These are phyloP conservation scores for Taxawa tesnikishii DNA, from an alignment of 2,329 filamentous ascomycete genomes.

Conservation along the genomic window DNA sequence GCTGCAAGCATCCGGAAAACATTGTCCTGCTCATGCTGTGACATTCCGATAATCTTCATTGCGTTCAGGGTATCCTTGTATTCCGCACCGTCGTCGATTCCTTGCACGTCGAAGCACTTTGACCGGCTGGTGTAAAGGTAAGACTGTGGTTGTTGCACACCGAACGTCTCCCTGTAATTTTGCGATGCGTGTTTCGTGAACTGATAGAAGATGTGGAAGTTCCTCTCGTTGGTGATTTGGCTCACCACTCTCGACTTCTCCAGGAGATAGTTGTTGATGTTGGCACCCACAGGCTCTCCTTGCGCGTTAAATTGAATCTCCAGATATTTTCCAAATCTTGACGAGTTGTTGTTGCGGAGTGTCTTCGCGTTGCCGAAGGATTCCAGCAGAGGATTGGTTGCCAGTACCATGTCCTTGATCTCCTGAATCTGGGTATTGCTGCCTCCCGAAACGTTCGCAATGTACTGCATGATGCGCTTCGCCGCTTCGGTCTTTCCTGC, in stretches of 20 bases:
- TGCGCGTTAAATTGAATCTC: slow-evolving; percentile 90
- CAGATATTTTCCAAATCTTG: slow-evolving; percentile 94
- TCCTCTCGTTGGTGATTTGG: slow-evolving; percentile 89
- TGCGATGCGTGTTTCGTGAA: slow-evolving; percentile 91
- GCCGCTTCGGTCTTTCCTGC: slow-evolving; percentile 97
- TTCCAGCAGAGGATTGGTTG: slow-evolving; percentile 91
- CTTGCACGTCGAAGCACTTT: slow-evolving; percentile 87
- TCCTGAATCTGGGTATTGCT: slow-evolving; percentile 77
- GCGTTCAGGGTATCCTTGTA: slow-evolving; percentile 84
- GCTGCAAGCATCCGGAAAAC: slow-evolving; percentile 93
- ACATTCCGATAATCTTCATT: slow-evolving; percentile 87
- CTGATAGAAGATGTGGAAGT: slow-evolving; percentile 99
- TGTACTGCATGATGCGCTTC: slow-evolving; percentile 99
- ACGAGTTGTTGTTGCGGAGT: slow-evolving; percentile 96
- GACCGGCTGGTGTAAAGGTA: slow-evolving; percentile 91
- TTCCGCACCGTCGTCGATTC: slow-evolving; percentile 83
- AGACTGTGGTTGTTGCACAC: slow-evolving; percentile 80
- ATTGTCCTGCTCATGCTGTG: slow-evolving; percentile 80
- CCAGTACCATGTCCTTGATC: slow-evolving; percentile 98
- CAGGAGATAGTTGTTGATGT: slow-evolving; percentile 95
- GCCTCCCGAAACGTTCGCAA: slow-evolving; percentile 89
- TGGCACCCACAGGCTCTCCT: slow-evolving; percentile 87
- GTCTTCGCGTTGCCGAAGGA: slow-evolving; percentile 99
- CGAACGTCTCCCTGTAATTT: slow-evolving; percentile 76
- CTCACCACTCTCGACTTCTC: slow-evolving; percentile 93